phyloP scores from a whole-genome alignment of 805 yeast species.

The Metschnikowia colocasiae region DNA sequence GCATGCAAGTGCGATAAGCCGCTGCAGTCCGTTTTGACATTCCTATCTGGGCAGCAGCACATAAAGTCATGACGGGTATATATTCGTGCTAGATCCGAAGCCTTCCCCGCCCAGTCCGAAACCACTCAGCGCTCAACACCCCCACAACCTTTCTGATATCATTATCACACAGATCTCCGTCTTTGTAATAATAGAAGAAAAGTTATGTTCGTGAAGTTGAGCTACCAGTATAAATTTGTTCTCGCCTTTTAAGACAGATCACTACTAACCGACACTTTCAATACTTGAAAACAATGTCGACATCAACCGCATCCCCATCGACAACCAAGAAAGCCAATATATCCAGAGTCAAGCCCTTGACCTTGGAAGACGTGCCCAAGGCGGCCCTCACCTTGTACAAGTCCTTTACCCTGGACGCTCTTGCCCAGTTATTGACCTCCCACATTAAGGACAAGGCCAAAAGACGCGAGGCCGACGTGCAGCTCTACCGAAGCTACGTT shows the following conservation, averaged over 20 bases:
- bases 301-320: background rate
- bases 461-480: constrained; percentile 9
- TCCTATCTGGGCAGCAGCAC: constrained; percentile 1
- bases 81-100: background rate
- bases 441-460: constrained; percentile 12
- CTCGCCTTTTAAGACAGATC: constrained; percentile 14
- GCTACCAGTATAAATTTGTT: constrained; percentile 21
- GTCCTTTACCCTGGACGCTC: constrained; percentile 33
- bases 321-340: background rate
- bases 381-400: constrained; percentile 38
- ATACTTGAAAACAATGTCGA: background rate
- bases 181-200: constrained; percentile 11
- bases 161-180: constrained; percentile 2
- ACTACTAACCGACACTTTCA: background rate
- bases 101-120: no score
- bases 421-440: constrained; percentile 25
- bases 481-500: constrained; percentile 49
- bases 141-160: background rate
- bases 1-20: background rate
- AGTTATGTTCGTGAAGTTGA: constrained; percentile 21
- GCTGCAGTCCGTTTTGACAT: constrained; percentile 1
- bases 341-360: constrained; percentile 11
- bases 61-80: background rate
- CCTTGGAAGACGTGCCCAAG: constrained; percentile 23
- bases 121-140: background rate